These are phyloP conservation scores for Barnettozyma sucrosica DNA, from an alignment of 805 yeast genomes.

Conservation along the genomic window DNA sequence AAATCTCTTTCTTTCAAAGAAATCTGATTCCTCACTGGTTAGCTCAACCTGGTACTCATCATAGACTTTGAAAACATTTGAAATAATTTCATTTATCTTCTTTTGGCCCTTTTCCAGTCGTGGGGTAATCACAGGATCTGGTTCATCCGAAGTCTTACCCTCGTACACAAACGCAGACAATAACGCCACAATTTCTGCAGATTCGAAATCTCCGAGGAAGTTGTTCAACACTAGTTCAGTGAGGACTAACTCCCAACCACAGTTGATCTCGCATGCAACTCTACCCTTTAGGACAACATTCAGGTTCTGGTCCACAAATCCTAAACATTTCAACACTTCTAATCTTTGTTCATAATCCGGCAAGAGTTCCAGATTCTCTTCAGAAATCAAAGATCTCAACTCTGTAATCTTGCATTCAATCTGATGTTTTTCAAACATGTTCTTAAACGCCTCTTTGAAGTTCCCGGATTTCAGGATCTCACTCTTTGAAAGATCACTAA, in stretches of 20 bases:
- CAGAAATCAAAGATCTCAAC: conserved; percentile 62
- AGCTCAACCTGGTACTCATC: conserved; percentile 64
- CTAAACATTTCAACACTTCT: conserved; percentile 69
- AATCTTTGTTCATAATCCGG: conserved; percentile 94
- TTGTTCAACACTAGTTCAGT: conserved; percentile 90
- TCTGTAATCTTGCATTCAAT: conserved; percentile 47
- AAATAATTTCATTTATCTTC: conserved; percentile 66
- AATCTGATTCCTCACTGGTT: conserved; percentile 81
- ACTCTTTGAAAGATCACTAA: conserved; percentile 26
- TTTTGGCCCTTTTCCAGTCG: conserved; percentile 66
- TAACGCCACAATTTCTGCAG: conserved; percentile 95
- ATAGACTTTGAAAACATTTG: conserved; percentile 54
- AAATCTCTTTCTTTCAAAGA: conserved; percentile 77
- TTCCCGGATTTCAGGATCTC: conserved; percentile 33
- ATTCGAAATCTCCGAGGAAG: conserved; percentile 86
- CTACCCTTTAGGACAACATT: conserved; percentile 86
- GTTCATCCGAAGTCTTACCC: conserved; percentile 59
- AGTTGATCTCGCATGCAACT: conserved; percentile 86
- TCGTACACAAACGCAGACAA: conserved; percentile 91
- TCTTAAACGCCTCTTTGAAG: conserved; percentile 40
- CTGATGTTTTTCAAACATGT: conserved; percentile 39
- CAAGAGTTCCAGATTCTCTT: conserved; percentile 79
- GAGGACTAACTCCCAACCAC: conserved; percentile 85
- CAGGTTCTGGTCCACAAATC: conserved; percentile 67
- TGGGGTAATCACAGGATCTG: conserved; percentile 62